A percentile compares a stretch with the other conserved stretches of the same genome.
Conservation (phyloP, 1,139 yeast genomes). For the Entelexis sorbosivorans region DNA sequence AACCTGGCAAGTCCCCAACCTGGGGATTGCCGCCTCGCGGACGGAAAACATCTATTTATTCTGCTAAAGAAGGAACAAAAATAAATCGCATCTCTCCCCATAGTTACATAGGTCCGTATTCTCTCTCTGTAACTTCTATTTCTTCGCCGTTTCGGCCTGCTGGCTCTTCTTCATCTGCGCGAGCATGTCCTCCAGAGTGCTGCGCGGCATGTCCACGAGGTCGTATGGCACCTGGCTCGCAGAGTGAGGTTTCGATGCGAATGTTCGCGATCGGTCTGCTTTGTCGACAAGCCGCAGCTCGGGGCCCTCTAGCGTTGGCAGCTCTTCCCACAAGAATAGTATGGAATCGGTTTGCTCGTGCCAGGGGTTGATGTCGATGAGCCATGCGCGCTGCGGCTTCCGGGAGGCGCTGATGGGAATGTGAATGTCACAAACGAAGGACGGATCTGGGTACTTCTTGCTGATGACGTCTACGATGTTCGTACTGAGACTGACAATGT, state of each 20-base stretch:
- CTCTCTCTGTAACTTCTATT: background rate
- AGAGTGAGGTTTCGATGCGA: conserved; percentile 70
- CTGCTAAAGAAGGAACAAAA: background rate
- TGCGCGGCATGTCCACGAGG: conserved; percentile 63
- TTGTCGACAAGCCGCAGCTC: conserved; percentile 59
- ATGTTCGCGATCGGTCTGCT: conserved; percentile 49
- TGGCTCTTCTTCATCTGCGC: conserved; percentile 46
- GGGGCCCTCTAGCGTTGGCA: conserved; percentile 32
- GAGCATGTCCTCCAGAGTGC: conserved; percentile 48
- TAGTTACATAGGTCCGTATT: background rate
- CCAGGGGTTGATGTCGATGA: conserved; percentile 82
- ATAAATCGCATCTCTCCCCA: background rate
- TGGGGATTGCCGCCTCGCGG: too few relatives aligned
- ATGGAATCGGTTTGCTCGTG: conserved; percentile 64
- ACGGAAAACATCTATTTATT: background rate
- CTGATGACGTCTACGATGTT: conserved; percentile 44
- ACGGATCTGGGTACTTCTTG: conserved; percentile 42
- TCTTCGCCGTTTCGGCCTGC: background rate
- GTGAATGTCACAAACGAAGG: conserved; percentile 68
- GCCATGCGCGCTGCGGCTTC: conserved; percentile 52
- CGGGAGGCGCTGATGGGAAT: conserved; percentile 27
- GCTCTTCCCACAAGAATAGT: conserved; percentile 75
- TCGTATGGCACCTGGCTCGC: conserved; percentile 89
- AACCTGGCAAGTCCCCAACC: too few relatives aligned
- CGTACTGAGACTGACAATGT: conserved; percentile 42